Conservation (phyloP, 1,139 yeast species). For the Nakaseomyces nivariensis region DNA sequence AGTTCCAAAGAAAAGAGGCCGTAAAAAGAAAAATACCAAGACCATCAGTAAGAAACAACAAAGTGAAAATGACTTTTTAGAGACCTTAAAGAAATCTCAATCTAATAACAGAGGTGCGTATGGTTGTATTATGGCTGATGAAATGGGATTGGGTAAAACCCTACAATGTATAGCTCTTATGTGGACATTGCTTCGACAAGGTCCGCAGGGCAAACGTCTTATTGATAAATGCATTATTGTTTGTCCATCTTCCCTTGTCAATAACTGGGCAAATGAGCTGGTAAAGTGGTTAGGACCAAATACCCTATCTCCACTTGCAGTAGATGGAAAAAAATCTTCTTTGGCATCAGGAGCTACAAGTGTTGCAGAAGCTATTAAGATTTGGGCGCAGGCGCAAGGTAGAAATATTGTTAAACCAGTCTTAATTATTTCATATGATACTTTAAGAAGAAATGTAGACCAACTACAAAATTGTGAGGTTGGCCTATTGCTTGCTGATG, state of each 20-base stretch:
- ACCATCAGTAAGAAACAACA: slow-evolving; percentile 1
- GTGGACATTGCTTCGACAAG: slow-evolving; percentile 89
- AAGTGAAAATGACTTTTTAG: slow-evolving; percentile 6
- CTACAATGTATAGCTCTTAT: slow-evolving; percentile 82
- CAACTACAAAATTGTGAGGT: slow-evolving; percentile 69
- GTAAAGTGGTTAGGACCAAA: slow-evolving; percentile 95
- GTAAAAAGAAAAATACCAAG: neutral
- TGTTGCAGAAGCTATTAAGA: slow-evolving; percentile 57
- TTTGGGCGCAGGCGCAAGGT: slow-evolving; percentile 88
- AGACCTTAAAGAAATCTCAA: slow-evolving; percentile 3
- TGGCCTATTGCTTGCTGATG: slow-evolving; percentile 88
- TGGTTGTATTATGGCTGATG: slow-evolving; percentile 99
- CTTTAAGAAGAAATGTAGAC: slow-evolving; percentile 77
- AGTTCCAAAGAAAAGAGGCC: neutral
- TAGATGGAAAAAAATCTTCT: slow-evolving; percentile 63
- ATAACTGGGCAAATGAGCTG: slow-evolving; percentile 97
- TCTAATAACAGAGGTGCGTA: slow-evolving; percentile 61
- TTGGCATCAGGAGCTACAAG: slow-evolving; percentile 34
- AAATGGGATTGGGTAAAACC: slow-evolving; percentile 96
- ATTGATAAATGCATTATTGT: slow-evolving; percentile 88
- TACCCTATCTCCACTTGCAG: slow-evolving; percentile 75
- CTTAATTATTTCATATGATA: slow-evolving; percentile 89
- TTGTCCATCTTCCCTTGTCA: slow-evolving; percentile 89
- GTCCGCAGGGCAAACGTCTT: slow-evolving; percentile 79
- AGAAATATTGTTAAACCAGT: slow-evolving; percentile 89